phyloP scores from a whole-genome alignment of 768 basidiomycete genomes.

The Boletus bicolor region DNA sequence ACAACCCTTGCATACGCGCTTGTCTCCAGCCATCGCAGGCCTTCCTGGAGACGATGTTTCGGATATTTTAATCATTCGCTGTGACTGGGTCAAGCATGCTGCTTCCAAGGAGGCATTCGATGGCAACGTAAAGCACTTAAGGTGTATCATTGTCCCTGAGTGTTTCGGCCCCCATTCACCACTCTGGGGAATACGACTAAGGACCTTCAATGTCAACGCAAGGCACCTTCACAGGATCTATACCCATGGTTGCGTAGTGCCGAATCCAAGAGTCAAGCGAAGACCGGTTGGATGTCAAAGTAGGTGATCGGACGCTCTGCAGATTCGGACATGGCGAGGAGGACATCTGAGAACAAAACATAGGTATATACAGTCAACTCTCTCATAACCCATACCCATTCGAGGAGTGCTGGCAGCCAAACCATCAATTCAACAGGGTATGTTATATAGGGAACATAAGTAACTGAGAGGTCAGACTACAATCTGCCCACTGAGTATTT shows the following conservation, averaged over 20 bases:
- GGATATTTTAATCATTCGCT: conserved; percentile 57
- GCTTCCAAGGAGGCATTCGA: conserved; percentile 35
- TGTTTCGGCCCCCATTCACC: background rate
- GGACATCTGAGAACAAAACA: too few relatives aligned
- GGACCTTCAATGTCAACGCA: conserved; percentile 85
- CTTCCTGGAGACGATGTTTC: conserved; percentile 54
- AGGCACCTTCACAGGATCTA: conserved; percentile 68
- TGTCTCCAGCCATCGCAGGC: conserved; percentile 64
- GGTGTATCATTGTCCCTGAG: conserved; percentile 10
- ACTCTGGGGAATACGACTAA: conserved; percentile 54
- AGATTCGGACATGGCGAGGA: conserved; percentile 21
- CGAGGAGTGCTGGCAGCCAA: too few relatives aligned
- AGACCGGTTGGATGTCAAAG: conserved; percentile 55
- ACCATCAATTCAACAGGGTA: too few relatives aligned
- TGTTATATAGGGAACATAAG: too few relatives aligned
- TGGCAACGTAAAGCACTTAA: conserved; percentile 23
- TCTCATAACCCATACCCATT: too few relatives aligned
- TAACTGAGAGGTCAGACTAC: too few relatives aligned
- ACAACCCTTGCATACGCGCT: conserved; percentile 47
- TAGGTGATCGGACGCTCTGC: conserved; percentile 45
- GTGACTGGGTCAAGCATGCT: conserved; percentile 57
- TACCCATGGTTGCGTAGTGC: conserved; percentile 55
- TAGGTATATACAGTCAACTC: too few relatives aligned
- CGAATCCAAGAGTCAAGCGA: background rate
- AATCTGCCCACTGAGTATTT: too few relatives aligned